Conservation (phyloP, 306 rosid species). For the Morella rubra region DNA sequence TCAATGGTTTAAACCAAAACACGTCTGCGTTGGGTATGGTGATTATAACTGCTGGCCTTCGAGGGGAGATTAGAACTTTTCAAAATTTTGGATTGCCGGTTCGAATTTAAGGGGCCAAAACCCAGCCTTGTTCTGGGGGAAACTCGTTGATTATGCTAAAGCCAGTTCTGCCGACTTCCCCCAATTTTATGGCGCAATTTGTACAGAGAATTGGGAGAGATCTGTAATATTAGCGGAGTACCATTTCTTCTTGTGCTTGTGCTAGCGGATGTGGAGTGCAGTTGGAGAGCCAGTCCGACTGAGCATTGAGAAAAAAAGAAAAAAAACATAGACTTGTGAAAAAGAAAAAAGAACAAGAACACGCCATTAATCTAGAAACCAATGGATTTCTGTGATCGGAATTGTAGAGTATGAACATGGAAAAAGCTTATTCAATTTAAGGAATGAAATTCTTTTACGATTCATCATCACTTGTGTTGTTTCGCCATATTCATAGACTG, state of each 20-base stretch:
- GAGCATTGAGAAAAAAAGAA: conserved; percentile 31
- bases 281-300: conserved; percentile 42
- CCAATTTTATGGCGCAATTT: conserved; percentile 49
- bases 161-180: conserved; percentile 36
- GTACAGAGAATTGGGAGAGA: conserved; percentile 84
- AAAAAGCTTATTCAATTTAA: conserved; percentile 57
- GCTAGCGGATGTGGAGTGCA: conserved; percentile 45
- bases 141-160: conserved; percentile 34
- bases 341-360: conserved; percentile 16
- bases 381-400: conserved; percentile 63
- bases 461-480: conserved; percentile 18
- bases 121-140: conserved; percentile 33
- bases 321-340: conserved; percentile 46
- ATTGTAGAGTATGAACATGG: conserved; percentile 77
- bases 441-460: conserved; percentile 60
- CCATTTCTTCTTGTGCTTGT: conserved; percentile 60
- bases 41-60: conserved; percentile 89
- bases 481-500: neutral
- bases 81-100: conserved; percentile 94
- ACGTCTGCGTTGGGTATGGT: conserved; percentile 94
- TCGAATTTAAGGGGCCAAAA: conserved; percentile 50
- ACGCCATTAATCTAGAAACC: conserved; percentile 64
- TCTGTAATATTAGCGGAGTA: conserved; percentile 75
- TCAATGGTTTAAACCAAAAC: conserved; percentile 52
- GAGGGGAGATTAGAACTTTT: conserved; percentile 90